Evolutionary conservation across 2,329 filamentous ascomycete species (phyloP).

Genomic region (Nectriaceae sp.): DNA sequence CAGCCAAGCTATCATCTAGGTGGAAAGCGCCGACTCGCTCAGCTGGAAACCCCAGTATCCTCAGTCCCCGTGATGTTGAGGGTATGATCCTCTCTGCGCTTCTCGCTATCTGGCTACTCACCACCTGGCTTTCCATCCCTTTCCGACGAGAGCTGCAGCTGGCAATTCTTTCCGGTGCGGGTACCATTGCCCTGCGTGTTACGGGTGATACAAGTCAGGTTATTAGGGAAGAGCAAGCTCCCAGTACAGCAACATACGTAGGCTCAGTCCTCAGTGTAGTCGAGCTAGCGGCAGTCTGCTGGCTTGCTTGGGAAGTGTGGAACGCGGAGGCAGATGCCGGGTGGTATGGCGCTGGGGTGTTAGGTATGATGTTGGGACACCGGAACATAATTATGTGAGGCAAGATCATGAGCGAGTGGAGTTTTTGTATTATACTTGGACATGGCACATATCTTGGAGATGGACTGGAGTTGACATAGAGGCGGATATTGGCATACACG

Average conservation of each 20-base stretch:
- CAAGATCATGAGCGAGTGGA: conserved; percentile 1
- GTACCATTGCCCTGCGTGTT: conserved; percentile 31
- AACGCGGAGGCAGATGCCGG: conserved; percentile 22
- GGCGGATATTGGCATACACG: no score
- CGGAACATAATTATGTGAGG: conserved; percentile 24
- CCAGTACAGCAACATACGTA: conserved; percentile 21
- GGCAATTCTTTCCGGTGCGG: conserved; percentile 27
- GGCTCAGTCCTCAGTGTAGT: conserved; percentile 32
- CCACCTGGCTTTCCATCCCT: conserved; percentile 19
- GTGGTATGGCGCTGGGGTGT: conserved; percentile 29
- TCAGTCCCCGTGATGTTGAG: conserved; percentile 17
- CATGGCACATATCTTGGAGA: conserved; percentile 1
- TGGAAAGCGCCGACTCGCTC: background rate
- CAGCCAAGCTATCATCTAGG: conserved; percentile 1
- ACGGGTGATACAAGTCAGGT: conserved; percentile 29
- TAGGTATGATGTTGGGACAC: conserved; percentile 36
- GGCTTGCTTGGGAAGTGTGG: conserved; percentile 36
- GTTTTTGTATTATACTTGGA: background rate
- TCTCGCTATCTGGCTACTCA: conserved; percentile 30
- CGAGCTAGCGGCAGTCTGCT: conserved; percentile 36
- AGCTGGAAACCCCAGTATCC: background rate
- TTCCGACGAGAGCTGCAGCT: conserved; percentile 31
- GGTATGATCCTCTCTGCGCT: conserved; percentile 22
- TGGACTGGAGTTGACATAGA: no score
- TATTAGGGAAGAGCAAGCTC: conserved; percentile 11